phyloP scores from a whole-genome alignment of 2,329 filamentous ascomycete genomes.

The Claviceps fusiformis region DNA sequence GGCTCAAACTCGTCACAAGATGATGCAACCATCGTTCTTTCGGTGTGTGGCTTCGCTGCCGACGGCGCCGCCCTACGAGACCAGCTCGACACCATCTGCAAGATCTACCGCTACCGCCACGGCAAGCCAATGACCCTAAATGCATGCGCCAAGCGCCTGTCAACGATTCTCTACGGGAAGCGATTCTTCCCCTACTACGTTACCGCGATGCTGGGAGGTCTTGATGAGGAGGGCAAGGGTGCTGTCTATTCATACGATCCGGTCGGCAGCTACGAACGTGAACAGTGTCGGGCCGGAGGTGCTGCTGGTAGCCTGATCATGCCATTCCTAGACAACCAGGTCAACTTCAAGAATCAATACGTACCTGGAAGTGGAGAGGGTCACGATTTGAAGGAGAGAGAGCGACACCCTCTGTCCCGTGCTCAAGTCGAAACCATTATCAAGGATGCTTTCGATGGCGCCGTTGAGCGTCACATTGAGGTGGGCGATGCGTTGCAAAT shows the following conservation, averaged over 20 bases:
- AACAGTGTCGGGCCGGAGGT: slow-evolving; percentile 88
- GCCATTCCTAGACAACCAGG: slow-evolving; percentile 98
- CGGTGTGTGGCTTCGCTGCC: slow-evolving; percentile 89
- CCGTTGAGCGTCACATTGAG: slow-evolving; percentile 97
- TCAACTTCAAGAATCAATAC: slow-evolving; percentile 99
- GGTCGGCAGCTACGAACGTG: slow-evolving; percentile 92
- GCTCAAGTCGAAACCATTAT: slow-evolving; percentile 73
- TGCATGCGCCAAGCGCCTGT: slow-evolving; percentile 87
- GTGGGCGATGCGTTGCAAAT: slow-evolving; percentile 94
- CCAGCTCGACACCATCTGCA: slow-evolving; percentile 84
- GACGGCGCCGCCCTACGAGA: slow-evolving; percentile 91
- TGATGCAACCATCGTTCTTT: slow-evolving; percentile 76
- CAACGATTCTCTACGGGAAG: slow-evolving; percentile 92
- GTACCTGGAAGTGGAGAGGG: slow-evolving; percentile 74
- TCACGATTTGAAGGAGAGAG: slow-evolving; percentile 62
- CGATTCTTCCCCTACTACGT: slow-evolving; percentile 99
- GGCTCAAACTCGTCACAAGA: slow-evolving; percentile 76
- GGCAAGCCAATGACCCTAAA: slow-evolving; percentile 91
- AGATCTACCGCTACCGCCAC: slow-evolving; percentile 98
- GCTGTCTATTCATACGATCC: slow-evolving; percentile 97
- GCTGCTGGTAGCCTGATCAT: slow-evolving; percentile 92
- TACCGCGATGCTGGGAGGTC: slow-evolving; percentile 79
- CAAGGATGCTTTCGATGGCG: slow-evolving; percentile 94
- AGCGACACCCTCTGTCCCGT: slow-evolving; percentile 55
- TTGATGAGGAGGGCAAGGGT: slow-evolving; percentile 89